Evolutionary conservation across 2,329 filamentous ascomycete genomes (phyloP).

Genomic region (Aspergillus pseudonomiae): DNA sequence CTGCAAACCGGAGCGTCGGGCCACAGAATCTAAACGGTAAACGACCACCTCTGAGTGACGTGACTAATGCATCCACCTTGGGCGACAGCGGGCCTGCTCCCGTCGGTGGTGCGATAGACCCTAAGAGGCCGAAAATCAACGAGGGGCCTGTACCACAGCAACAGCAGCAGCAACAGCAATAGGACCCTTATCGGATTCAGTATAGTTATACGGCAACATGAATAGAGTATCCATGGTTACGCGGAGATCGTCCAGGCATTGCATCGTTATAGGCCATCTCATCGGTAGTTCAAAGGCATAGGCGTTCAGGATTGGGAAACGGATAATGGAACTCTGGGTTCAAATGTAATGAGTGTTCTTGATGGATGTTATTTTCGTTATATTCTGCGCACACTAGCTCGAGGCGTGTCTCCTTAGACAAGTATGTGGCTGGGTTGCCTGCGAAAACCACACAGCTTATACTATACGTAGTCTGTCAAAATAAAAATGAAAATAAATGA

Average conservation of each 20-base stretch:
- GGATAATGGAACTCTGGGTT: background rate
- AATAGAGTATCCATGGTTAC: background rate
- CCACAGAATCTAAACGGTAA: slow-evolving; percentile 43
- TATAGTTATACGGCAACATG: slow-evolving; percentile 12
- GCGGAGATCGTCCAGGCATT: background rate
- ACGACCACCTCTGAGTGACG: slow-evolving; percentile 47
- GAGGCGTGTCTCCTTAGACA: background rate
- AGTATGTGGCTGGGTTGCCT: background rate
- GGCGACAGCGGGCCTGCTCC: slow-evolving; percentile 28
- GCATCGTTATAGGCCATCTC: background rate
- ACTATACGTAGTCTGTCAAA: background rate
- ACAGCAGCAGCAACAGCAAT: slow-evolving; percentile 22
- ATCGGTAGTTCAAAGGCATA: background rate
- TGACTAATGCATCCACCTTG: slow-evolving; percentile 43
- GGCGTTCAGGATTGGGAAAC: slow-evolving; percentile 2
- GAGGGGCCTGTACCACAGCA: slow-evolving; percentile 19
- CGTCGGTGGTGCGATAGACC: slow-evolving; percentile 29
- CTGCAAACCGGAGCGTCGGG: slow-evolving; percentile 24
- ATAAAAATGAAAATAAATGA: too few relatives aligned
- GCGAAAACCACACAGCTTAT: background rate
- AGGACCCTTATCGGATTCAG: background rate
- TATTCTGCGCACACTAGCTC: background rate
- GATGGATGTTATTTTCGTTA: background rate
- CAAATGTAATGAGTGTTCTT: background rate
- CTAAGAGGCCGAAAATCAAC: slow-evolving; percentile 36